phyloP scores from a whole-genome alignment of 805 yeast species.

The Ogataea nitratoaversa region DNA sequence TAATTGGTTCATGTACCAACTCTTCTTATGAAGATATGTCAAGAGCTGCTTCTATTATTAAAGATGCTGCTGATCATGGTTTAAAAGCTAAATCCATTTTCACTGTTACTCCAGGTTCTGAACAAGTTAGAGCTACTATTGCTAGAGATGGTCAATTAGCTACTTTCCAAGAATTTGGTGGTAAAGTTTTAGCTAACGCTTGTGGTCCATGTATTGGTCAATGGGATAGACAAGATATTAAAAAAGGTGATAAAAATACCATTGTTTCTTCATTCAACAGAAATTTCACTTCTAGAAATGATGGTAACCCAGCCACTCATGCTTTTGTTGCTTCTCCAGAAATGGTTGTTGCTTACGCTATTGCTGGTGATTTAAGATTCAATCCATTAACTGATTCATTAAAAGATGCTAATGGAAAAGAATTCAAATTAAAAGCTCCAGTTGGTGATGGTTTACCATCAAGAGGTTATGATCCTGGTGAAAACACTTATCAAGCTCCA shows the following conservation, averaged over 20 bases:
- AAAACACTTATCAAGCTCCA: conserved; percentile 94
- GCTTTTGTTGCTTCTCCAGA: conserved; percentile 99
- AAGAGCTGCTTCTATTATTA: conserved; percentile 85
- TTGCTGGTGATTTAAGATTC: conserved; percentile 88
- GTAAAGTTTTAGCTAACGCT: conserved; percentile 90
- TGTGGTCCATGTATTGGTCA: conserved; percentile 99
- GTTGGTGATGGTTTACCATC: conserved; percentile 80
- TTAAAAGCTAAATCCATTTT: conserved; percentile 86
- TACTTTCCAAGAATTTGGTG: conserved; percentile 82
- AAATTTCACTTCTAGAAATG: conserved; percentile 96
- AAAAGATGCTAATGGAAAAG: conserved; percentile 61
- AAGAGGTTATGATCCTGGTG: conserved; percentile 57
- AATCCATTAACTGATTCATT: conserved; percentile 90
- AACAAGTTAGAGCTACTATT: conserved; percentile 94
- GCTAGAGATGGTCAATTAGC: conserved; percentile 90
- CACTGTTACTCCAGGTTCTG: conserved; percentile 97
- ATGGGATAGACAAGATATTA: conserved; percentile 90
- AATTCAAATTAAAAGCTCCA: conserved; percentile 77
- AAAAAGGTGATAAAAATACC: conserved; percentile 65
- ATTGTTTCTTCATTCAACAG: conserved; percentile 97
- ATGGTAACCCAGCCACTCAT: conserved; percentile 96
- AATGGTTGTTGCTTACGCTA: conserved; percentile 93
- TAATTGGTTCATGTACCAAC: conserved; percentile 98
- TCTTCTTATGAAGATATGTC: conserved; percentile 98
- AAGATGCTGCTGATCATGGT: conserved; percentile 83